Percentiles rank a stretch among this genome's conserved stretches.
Conservation (phyloP, 2,329 filamentous ascomycete species). For the Botryosphaeria dothidea region DNA sequence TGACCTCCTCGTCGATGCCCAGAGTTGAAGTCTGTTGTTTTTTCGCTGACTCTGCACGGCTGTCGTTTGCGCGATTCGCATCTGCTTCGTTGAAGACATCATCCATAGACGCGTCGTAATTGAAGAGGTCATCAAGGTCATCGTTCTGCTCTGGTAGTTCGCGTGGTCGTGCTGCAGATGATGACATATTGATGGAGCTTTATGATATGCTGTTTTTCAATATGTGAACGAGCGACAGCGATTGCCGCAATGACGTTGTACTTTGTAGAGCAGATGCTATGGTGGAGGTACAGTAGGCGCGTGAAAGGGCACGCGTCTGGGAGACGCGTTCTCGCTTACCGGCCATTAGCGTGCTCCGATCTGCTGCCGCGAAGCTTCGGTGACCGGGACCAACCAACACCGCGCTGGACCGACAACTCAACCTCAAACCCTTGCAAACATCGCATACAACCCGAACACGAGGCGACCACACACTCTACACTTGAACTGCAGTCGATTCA, state of each 20-base stretch:
- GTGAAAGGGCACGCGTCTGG: not conserved
- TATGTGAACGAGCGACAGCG: no score
- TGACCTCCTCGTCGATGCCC: conserved; percentile 84
- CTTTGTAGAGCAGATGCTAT: not conserved
- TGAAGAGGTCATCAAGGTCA: conserved; percentile 68
- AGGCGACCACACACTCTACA: not conserved
- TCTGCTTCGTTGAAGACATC: conserved; percentile 48
- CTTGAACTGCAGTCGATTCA: not conserved
- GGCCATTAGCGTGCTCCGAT: conserved; percentile 13
- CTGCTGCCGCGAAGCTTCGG: not conserved
- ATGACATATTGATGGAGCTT: conserved; percentile 26
- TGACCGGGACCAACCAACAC: not conserved
- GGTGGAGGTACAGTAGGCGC: conserved; percentile 21
- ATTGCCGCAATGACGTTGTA: not conserved
- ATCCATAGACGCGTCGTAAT: conserved; percentile 67
- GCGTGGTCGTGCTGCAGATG: conserved; percentile 22
- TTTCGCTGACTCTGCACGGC: conserved; percentile 22
- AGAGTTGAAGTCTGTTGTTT: conserved; percentile 44
- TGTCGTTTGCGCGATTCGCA: conserved; percentile 12
- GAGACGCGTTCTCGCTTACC: conserved; percentile 23
- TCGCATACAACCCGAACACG: not conserved
- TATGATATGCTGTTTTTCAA: conserved; percentile 19
- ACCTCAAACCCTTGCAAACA: not conserved
- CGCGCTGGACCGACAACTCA: not conserved
- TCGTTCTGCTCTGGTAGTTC: conserved; percentile 34